Percentiles rank a stretch among this genome's conserved stretches.
phyloP scores from a whole-genome alignment of 2,329 filamentous ascomycete genomes.

The Calonectria naviculata region DNA sequence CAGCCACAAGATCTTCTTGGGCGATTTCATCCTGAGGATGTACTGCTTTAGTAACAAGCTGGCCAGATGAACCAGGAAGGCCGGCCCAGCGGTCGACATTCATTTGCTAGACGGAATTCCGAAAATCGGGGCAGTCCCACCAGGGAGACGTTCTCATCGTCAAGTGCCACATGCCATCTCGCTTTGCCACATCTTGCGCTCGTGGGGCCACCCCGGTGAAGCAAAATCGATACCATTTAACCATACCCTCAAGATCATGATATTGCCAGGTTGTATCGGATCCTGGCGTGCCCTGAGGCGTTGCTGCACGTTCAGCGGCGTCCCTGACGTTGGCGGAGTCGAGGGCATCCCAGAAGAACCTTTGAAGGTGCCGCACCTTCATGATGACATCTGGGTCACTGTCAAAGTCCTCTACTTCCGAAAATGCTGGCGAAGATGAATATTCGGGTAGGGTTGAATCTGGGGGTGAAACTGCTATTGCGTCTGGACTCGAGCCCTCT shows the following conservation, averaged over 20 bases:
- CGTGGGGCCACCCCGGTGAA: constrained; percentile 24
- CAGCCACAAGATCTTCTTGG: constrained; percentile 29
- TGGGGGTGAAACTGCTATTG: too few species aligned
- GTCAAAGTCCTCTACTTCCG: not conserved
- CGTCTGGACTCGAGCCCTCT: not conserved
- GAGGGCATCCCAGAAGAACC: constrained; percentile 40
- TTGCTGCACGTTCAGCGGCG: not conserved
- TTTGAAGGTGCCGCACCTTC: constrained; percentile 32
- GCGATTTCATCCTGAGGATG: too few species aligned
- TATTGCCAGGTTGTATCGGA: constrained; percentile 27
- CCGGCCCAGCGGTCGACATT: not conserved
- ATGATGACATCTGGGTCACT: not conserved
- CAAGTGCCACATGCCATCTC: constrained; percentile 38
- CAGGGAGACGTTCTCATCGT: constrained; percentile 39
- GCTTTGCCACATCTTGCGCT: constrained; percentile 27
- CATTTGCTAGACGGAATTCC: constrained; percentile 15
- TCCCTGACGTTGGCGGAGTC: constrained; percentile 19
- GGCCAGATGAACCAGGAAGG: not conserved
- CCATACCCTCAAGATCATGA: constrained; percentile 40
- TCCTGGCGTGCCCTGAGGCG: not conserved
- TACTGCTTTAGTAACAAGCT: not conserved
- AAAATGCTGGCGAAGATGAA: not conserved
- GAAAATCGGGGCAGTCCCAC: constrained; percentile 42
- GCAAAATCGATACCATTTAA: constrained; percentile 43
- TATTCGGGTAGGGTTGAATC: not conserved